Percentiles rank a stretch among this genome's conserved stretches.
These are phyloP conservation scores for Zanthoxylum bungeanum DNA, from an alignment of 345 rosid genomes.

Conservation along the genomic window DNA sequence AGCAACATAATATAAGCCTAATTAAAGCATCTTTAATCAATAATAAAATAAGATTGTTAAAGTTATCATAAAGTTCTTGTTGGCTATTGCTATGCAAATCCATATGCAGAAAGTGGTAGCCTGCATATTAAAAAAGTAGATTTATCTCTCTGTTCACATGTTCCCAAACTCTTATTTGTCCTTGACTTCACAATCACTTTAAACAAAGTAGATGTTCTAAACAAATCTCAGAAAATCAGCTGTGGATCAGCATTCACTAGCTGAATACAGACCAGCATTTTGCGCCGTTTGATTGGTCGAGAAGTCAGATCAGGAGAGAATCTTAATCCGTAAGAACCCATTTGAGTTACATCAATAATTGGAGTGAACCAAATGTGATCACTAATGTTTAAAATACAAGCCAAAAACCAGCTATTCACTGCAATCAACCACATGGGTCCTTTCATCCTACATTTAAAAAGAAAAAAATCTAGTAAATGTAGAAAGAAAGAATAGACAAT, in stretches of 20 bases:
- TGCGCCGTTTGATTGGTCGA: neutral
- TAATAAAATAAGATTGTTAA: neutral
- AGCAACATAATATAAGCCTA: constrained; percentile 4
- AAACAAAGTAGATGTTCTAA: constrained; percentile 2
- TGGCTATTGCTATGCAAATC: too few relatives aligned
- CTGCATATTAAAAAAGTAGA: too few relatives aligned
- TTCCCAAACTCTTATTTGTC: constrained; percentile 11
- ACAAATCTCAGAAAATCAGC: neutral
- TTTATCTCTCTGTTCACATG: constrained; percentile 4
- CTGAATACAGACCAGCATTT: neutral
- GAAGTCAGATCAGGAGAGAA: too few relatives aligned
- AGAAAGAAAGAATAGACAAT: constrained; percentile 4
- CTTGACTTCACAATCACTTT: constrained; percentile 12
- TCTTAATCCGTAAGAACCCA: too few relatives aligned
- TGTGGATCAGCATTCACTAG: neutral
- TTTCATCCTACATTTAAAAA: too few relatives aligned
- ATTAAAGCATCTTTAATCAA: neutral
- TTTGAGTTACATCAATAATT: constrained; percentile 22
- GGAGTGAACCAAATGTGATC: neutral
- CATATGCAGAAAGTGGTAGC: too few relatives aligned
- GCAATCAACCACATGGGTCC: constrained; percentile 23
- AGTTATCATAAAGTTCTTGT: neutral
- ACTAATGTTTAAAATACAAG: constrained; percentile 8
- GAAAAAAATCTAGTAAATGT: constrained; percentile 18
- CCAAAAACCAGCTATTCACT: constrained; percentile 20